Evolutionary conservation across 805 yeast genomes (phyloP), one percentile per base, ranked within the genome.

Genomic region (Metschnikowia kofuensis): DNA sequence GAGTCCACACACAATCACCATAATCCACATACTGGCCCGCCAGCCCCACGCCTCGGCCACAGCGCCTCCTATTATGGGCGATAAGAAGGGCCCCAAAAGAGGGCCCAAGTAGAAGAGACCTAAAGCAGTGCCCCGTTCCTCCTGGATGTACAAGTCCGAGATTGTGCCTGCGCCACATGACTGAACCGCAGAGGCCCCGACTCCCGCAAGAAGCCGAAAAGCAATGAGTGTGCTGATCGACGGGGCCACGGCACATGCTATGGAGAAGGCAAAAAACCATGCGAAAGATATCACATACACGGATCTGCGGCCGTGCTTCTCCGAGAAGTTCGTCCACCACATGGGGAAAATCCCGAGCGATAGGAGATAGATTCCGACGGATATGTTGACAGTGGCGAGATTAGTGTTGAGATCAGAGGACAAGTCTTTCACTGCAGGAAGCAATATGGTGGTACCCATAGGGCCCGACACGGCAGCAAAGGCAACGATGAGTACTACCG

Each of bases 121-220:
- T 80, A 89, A 78, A 2, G 91, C 91, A 6, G 76, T 65, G 1
- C 96, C 96, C 59, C 96, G 74, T 56, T 84, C 79, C 32, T 81
- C 78, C 6, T 84, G 83, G 4, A 76, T 69, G 60, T 72, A 89
- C 34, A 89, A 62, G 60, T 89, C 96, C 21, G 87, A 78, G 21
- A 89, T 84, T 0, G 96, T 87, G 2, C 96, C 96, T 0, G 96
- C 96, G 5, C 96, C 96, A 30, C 88, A 89, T n/a, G 91, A 80
- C 63, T 89, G 96, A 0, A 89, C 96, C 9, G 59, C 56, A 38
- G 89, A 80, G 1, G 94, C 94, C 1, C 91, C 85, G 51, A 85
- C 79, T 0, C 89, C 96, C 46, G 96, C 96, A 40, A 85, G 74
- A 0, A 89, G 65, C 56, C 96, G 74, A 47, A 89, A 78, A 1